Conservation (phyloP, 129 eudicot genomes). For the Glebionis coronaria region DNA sequence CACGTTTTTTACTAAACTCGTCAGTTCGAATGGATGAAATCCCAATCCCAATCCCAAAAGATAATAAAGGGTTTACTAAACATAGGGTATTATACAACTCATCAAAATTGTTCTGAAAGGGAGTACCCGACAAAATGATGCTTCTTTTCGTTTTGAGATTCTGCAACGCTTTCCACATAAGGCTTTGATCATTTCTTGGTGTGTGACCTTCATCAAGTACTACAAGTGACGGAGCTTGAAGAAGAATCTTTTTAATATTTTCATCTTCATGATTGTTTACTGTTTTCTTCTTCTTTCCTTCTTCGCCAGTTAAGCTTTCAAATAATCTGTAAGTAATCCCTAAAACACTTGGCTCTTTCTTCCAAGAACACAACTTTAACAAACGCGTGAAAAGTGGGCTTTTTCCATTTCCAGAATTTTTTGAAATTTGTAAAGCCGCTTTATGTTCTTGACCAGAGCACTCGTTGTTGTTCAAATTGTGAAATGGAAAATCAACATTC, state of each 20-base stretch:
- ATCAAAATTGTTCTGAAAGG: constrained; percentile 71
- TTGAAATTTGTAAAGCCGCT: constrained; percentile 17
- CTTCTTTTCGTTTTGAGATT: constrained; percentile 54
- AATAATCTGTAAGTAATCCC: constrained; percentile 64
- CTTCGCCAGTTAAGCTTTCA: constrained; percentile 50
- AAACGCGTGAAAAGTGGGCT: constrained; percentile 18
- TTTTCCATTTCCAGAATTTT: constrained; percentile 35
- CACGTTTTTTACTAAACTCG: constrained; percentile 20
- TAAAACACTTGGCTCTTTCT: constrained; percentile 46
- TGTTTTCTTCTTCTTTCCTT: constrained; percentile 20
- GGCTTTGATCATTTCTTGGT: constrained; percentile 52
- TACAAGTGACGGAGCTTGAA: constrained; percentile 49
- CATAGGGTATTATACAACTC: constrained; percentile 62
- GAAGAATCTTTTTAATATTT: constrained; percentile 34
- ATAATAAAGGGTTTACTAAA: constrained; percentile 51
- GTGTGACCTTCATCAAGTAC: constrained; percentile 97
- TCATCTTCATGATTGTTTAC: constrained; percentile 14
- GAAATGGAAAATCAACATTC: constrained; percentile 42
- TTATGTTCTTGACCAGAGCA: constrained; percentile 32
- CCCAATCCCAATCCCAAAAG: no score
- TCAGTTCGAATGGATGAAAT: constrained; percentile 5
- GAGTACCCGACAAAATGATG: constrained; percentile 78
- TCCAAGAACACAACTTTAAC: constrained; percentile 52
- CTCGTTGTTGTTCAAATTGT: constrained; percentile 27
- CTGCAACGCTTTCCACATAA: constrained; percentile 49